A percentile compares a stretch with the other conserved stretches of the same genome.
These are phyloP conservation scores for Persicaria tinctoria DNA, from an alignment of 148 eudicot species.

Conservation along the genomic window DNA sequence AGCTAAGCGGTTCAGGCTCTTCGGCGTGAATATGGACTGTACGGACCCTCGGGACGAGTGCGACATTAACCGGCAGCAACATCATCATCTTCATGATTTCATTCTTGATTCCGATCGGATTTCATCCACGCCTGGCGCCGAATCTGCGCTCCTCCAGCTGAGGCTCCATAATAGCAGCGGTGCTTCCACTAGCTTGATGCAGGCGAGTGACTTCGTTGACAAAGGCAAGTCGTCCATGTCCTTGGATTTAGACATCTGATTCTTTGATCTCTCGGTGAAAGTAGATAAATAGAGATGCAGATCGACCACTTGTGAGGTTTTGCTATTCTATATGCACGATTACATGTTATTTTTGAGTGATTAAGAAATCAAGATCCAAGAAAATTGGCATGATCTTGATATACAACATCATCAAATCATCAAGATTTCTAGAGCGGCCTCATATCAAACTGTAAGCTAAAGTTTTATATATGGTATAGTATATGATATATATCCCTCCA, in stretches of 20 bases:
- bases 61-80: not conserved
- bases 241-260: conserved; percentile 10
- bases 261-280: conserved; percentile 1
- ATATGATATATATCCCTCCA: conserved; percentile 6
- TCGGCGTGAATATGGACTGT: conserved; percentile 14
- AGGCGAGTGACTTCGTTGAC: not conserved
- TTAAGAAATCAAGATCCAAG: conserved; percentile 1
- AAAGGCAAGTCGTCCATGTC: conserved; percentile 17
- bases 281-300: conserved; percentile 8
- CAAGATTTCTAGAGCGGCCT: not conserved
- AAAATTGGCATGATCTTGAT: not conserved
- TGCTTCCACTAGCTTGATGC: not conserved
- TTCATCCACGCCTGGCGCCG: not conserved
- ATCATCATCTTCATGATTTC: not conserved
- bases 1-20: conserved; percentile 11
- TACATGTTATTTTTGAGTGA: not conserved
- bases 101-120: conserved; percentile 5
- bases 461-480: conserved; percentile 8
- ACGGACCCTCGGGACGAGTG: not conserved
- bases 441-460: conserved; percentile 1
- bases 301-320: not conserved
- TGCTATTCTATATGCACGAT: not conserved
- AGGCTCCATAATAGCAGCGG: not conserved
- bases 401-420: not conserved
- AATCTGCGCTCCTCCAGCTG: conserved; percentile 8